Evolutionary conservation across 192 early-diverging fungal genomes (phyloP), one percentile per base, ranked within the genome.

Genomic region (Dimargaris cristalligena): DNA sequence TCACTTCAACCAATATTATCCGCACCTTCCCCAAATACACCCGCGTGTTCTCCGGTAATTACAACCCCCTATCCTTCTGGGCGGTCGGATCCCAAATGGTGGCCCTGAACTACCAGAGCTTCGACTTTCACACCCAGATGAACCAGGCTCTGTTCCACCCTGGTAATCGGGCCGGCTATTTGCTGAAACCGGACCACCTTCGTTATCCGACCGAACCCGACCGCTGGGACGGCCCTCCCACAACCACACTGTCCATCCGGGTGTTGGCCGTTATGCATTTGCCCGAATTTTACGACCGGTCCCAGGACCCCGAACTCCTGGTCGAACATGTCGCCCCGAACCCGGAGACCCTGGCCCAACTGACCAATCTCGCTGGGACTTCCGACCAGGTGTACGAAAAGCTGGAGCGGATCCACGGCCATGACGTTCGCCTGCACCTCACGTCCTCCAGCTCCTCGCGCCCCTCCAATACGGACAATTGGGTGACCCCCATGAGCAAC

Each of bases 81-180:
- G 71, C 68, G 14, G 69, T 64, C 13, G 92, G 92, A 2, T 78
- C 73, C 33, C 91, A 93, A 68, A 72, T 95, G 74, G 91, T 91
- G 1, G 90, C 92, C 1, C 64, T 95, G 60, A 95, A 95, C 70
- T 90, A 80, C 58, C 92, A 95, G 60, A 91, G 78, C 9, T 72
- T 75, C 62, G 91, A 91, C 65, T 69, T 74, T 50, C 77, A 81
- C 45, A 84, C 90, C 84, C 80, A 89, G 64, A 70, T 95, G 44
- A 87, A 91, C 67, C 68, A 76, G 30, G 90, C 90, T n/a, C 75
- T 95, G 79, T 95, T 94, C 62, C 65, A 56, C 4, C 63, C 76
- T 47, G 86, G 86, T 60, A 79, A 78, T 4, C 67, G 73, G n/a
- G 70, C 73, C 44, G 92, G 92, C 3, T 94, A 90, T 63, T 80